These are phyloP conservation scores for Chenopodium album DNA, from an alignment of 148 eudicot genomes.

Conservation along the genomic window DNA sequence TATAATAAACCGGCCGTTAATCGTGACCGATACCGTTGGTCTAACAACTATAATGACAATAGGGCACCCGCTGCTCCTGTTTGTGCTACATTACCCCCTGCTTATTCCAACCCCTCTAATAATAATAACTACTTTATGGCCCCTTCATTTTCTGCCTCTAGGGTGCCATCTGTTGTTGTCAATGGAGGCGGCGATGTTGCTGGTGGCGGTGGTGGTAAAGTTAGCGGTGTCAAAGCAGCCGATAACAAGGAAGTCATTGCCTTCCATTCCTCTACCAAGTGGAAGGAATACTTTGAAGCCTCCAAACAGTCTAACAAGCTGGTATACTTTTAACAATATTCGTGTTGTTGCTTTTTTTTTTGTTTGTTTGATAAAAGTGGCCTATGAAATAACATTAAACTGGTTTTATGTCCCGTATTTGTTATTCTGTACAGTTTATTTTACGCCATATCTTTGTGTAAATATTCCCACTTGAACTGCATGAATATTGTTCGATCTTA, in stretches of 20 bases:
- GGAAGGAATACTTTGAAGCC: constrained; percentile 55
- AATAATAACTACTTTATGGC: neutral
- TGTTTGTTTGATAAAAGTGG: too few species aligned
- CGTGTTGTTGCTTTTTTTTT: too few species aligned
- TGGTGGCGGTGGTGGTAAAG: neutral
- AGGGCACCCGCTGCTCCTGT: constrained; percentile 5
- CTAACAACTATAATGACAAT: neutral
- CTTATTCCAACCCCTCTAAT: neutral
- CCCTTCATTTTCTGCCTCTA: neutral
- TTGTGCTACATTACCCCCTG: constrained; percentile 12
- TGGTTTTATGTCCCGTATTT: too few species aligned
- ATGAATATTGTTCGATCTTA: too few species aligned
- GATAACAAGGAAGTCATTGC: constrained; percentile 3
- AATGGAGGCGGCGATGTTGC: neutral
- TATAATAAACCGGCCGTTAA: neutral
- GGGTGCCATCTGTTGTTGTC: neutral
- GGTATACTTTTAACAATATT: constrained; percentile 27
- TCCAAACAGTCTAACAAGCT: constrained; percentile 54
- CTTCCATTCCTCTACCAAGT: constrained; percentile 46
- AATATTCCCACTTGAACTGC: too few species aligned
- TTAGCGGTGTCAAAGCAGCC: neutral
- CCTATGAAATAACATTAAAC: too few species aligned
- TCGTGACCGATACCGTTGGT: neutral
- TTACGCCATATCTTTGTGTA: too few species aligned
- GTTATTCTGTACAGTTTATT: too few species aligned